A percentile compares a stretch with the other conserved stretches of the same genome.
These are phyloP conservation scores for Coprinopsis marcescibilis DNA, from an alignment of 768 basidiomycete species.

Conservation along the genomic window DNA sequence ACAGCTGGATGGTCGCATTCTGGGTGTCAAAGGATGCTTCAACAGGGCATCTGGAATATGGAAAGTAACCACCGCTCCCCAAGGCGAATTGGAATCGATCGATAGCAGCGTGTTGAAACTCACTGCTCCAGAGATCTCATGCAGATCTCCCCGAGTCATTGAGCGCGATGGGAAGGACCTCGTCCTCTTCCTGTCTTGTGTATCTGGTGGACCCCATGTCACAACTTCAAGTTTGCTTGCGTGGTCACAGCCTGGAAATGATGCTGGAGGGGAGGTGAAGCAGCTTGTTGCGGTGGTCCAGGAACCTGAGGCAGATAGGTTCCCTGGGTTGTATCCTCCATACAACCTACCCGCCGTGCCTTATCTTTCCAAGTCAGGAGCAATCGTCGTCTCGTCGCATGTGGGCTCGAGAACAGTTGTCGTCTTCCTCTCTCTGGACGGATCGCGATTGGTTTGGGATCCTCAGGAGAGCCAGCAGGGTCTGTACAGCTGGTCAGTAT, in stretches of 20 bases:
- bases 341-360: slow-evolving; percentile 38
- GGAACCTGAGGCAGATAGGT: slow-evolving; percentile 30
- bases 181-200: slow-evolving; percentile 51
- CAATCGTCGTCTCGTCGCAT: slow-evolving; percentile 40
- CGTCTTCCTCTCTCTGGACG: slow-evolving; percentile 34
- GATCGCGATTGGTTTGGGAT: slow-evolving; percentile 18
- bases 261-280: slow-evolving; percentile 9
- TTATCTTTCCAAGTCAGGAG: slow-evolving; percentile 15
- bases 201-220: slow-evolving; percentile 53
- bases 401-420: slow-evolving; percentile 53
- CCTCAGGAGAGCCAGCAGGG: slow-evolving; percentile 17
- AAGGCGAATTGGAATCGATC: slow-evolving; percentile 5
- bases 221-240: slow-evolving; percentile 48
- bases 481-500: slow-evolving; percentile 49
- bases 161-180: slow-evolving; percentile 16
- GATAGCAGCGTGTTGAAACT: slow-evolving; percentile 25
- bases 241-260: slow-evolving; percentile 22
- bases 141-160: slow-evolving; percentile 55
- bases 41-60: slow-evolving; percentile 58
- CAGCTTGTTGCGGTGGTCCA: slow-evolving; percentile 38
- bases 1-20: slow-evolving; percentile 47
- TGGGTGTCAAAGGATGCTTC: slow-evolving; percentile 55
- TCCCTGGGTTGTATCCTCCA: slow-evolving; percentile 61
- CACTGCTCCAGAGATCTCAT: slow-evolving; percentile 38
- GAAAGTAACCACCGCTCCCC: slow-evolving; percentile 31